phyloP scores from a whole-genome alignment of 1,139 yeast genomes.

The Hansenula lynferdii region DNA sequence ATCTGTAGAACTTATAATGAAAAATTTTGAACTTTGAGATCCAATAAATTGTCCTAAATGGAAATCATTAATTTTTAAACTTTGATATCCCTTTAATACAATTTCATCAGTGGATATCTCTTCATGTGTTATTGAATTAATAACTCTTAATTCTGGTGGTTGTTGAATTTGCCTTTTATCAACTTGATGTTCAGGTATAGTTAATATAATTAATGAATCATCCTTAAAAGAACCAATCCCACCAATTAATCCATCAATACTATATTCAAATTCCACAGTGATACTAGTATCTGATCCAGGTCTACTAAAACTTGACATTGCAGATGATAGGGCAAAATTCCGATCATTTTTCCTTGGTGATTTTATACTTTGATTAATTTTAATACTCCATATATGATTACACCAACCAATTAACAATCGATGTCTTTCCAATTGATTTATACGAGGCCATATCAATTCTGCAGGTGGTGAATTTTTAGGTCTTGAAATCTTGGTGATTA shows the following conservation, averaged over 20 bases:
- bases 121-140: conserved; percentile 62
- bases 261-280: conserved; percentile 49
- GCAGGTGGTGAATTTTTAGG: conserved; percentile 66
- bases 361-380: conserved; percentile 33
- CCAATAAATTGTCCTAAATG: conserved; percentile 50
- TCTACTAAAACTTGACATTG: conserved; percentile 61
- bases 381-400: conserved; percentile 67
- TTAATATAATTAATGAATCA: conserved; percentile 56
- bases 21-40: conserved; percentile 40
- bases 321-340: conserved; percentile 46
- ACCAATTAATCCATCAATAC: conserved; percentile 60
- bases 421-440: conserved; percentile 63
- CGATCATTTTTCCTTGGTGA: conserved; percentile 6
- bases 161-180: too few species aligned
- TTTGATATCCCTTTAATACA: conserved; percentile 52
- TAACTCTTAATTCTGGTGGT: conserved; percentile 69
- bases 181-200: conserved; percentile 33
- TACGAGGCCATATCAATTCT: conserved; percentile 81
- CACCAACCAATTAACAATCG: conserved; percentile 83
- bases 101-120: conserved; percentile 85
- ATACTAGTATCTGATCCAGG: conserved; percentile 49
- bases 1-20: conserved; percentile 75
- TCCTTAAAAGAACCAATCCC: conserved; percentile 75
- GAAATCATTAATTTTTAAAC: conserved; percentile 77
- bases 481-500: conserved; percentile 46